Percentiles rank a stretch among this genome's conserved stretches.
Evolutionary conservation across 139 green algal species (phyloP).

Genomic region (Closterium sp.): DNA sequence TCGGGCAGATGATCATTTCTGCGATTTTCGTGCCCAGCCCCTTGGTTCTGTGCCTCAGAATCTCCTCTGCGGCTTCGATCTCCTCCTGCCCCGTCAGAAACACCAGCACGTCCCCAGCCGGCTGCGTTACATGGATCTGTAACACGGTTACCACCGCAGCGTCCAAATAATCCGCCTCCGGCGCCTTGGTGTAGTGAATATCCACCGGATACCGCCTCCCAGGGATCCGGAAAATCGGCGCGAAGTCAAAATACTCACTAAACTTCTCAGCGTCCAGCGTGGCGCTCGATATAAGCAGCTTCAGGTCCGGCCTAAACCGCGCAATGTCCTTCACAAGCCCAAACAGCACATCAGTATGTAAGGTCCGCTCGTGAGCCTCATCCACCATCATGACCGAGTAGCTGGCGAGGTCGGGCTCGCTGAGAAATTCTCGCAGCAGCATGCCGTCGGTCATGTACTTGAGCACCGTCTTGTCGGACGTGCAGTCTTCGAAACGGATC

Average conservation of each 20-base stretch:
- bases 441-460: conserved; percentile 99
- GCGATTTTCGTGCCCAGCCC: conserved; percentile 83
- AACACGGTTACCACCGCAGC: conserved; percentile 73
- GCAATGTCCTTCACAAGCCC: conserved; percentile 87
- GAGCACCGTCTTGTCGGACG: conserved; percentile 87
- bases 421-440: conserved; percentile 95
- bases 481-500: conserved; percentile 99
- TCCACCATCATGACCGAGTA: conserved; percentile 97
- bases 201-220: conserved; percentile 91
- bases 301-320: conserved; percentile 86
- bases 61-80: conserved; percentile 93
- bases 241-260: conserved; percentile 89
- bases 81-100: conserved; percentile 98
- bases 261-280: conserved; percentile 63
- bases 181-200: conserved; percentile 92
- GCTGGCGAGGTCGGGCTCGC: conserved; percentile 87
- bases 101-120: conserved; percentile 88
- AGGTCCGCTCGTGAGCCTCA: conserved; percentile 94
- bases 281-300: conserved; percentile 89
- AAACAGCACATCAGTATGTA: conserved; percentile 96
- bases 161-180: conserved; percentile 90
- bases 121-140: conserved; percentile 79
- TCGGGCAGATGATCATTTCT: conserved; percentile 93
- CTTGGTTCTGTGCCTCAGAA: conserved; percentile 80
- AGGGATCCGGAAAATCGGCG: conserved; percentile 91